Evolutionary conservation across 441 rosid species (phyloP).

Genomic region (Dalechampia spathulata): DNA sequence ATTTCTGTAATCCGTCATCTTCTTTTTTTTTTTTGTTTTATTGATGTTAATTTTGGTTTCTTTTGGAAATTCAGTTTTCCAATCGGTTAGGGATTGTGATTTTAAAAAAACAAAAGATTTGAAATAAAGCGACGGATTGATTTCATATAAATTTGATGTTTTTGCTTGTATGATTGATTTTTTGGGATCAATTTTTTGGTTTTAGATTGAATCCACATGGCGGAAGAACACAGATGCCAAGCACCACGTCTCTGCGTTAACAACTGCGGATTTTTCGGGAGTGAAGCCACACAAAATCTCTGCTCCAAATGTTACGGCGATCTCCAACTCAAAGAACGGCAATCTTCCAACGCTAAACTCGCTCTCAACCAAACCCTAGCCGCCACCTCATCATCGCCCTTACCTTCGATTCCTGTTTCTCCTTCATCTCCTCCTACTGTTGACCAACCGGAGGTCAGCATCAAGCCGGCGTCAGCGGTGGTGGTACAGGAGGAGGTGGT

Average conservation of each 20-base stretch:
- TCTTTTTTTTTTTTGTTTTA: too few relatives aligned
- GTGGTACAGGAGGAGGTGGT: conserved; percentile 5
- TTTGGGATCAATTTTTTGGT: too few relatives aligned
- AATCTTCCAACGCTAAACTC: conserved; percentile 47
- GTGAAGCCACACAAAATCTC: conserved; percentile 59
- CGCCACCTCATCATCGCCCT: conserved; percentile 18
- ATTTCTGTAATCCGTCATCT: too few relatives aligned
- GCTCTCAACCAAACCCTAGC: conserved; percentile 38
- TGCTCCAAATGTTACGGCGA: conserved; percentile 75
- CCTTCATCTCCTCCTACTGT: conserved; percentile 9
- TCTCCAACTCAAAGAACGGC: conserved; percentile 49
- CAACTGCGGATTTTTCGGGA: conserved; percentile 80
- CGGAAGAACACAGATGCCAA: conserved; percentile 82
- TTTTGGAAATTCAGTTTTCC: too few relatives aligned
- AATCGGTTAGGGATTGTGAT: too few relatives aligned
- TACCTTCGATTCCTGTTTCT: background rate
- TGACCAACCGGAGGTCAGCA: conserved; percentile 6
- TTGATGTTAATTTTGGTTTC: too few relatives aligned
- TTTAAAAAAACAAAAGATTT: too few relatives aligned
- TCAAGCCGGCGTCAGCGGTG: background rate
- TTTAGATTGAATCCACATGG: conserved; percentile 28
- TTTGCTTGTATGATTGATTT: too few relatives aligned
- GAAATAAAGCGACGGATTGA: too few relatives aligned
- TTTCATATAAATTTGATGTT: too few relatives aligned
- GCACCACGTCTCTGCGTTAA: conserved; percentile 59